phyloP scores from a whole-genome alignment of 2,329 filamentous ascomycete species.

The Penicillium sp. region DNA sequence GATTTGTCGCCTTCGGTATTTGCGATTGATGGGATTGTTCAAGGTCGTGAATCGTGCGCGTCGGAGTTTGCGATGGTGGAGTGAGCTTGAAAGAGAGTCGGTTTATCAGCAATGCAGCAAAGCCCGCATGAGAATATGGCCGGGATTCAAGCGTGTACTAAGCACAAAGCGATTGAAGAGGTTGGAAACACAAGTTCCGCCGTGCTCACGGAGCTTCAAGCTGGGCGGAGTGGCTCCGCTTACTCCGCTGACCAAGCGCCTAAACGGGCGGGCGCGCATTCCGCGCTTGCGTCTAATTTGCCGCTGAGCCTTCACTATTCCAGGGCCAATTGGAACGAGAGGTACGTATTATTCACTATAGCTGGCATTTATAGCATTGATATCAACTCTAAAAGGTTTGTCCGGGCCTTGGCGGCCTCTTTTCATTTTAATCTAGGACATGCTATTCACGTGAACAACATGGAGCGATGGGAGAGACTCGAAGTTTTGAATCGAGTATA shows the following conservation, averaged over 20 bases:
- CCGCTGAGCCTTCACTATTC: background rate
- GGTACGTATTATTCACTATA: background rate
- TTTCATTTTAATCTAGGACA: background rate
- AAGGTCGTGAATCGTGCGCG: slow-evolving; percentile 1
- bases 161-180: background rate
- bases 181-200: background rate
- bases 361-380: background rate
- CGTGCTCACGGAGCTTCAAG: slow-evolving; percentile 2
- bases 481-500: background rate
- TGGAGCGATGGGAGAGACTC: background rate
- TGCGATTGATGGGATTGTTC: background rate
- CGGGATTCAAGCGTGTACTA: background rate
- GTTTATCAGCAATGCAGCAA: background rate
- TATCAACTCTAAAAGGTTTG: background rate
- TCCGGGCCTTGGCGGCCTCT: too few species aligned
- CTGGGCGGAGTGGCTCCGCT: slow-evolving; percentile 5
- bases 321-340: background rate
- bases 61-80: background rate
- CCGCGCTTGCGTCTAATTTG: slow-evolving; percentile 1
- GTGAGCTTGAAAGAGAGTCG: background rate
- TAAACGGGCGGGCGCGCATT: background rate
- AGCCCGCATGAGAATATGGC: too few species aligned
- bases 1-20: background rate
- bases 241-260: slow-evolving; percentile 10
- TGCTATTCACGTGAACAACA: background rate